Percentiles rank a stretch among this genome's conserved stretches.
phyloP scores from a whole-genome alignment of 768 basidiomycete species.

The Leccinum subgranulosum region DNA sequence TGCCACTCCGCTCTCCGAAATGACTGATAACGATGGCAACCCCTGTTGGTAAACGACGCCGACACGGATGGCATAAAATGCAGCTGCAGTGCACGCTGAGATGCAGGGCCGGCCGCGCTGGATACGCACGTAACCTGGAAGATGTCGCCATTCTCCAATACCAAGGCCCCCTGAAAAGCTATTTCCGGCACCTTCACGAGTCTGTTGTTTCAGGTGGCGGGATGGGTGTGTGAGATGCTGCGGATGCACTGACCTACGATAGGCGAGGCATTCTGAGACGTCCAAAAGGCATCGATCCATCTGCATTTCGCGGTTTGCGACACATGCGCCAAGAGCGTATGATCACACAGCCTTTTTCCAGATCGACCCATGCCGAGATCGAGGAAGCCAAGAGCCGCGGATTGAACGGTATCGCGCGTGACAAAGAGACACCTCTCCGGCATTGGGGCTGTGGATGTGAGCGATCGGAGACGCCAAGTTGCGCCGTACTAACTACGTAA shows the following conservation, averaged over 20 bases:
- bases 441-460: conserved; percentile 63
- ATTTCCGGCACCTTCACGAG: conserved; percentile 76
- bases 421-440: conserved; percentile 71
- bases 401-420: conserved; percentile 55
- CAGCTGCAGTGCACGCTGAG: conserved; percentile 43
- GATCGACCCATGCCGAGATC: conserved; percentile 52
- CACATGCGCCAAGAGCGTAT: conserved; percentile 75
- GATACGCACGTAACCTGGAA: conserved; percentile 51
- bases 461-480: not conserved
- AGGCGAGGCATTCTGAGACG: conserved; percentile 38
- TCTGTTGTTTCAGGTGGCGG: conserved; percentile 1
- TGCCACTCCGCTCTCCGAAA: conserved; percentile 27
- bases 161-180: conserved; percentile 77
- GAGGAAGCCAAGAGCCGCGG: conserved; percentile 62
- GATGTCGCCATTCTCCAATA: conserved; percentile 53
- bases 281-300: conserved; percentile 82
- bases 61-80: conserved; percentile 75
- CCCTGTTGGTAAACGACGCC: conserved; percentile 75
- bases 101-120: conserved; percentile 1
- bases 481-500: conserved; percentile 49
- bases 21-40: conserved; percentile 50
- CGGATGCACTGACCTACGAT: conserved; percentile 53
- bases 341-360: conserved; percentile 59
- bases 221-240: not conserved
- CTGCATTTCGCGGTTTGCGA: conserved; percentile 43